Evolutionary conservation across 1,284 basidiomycete species (phyloP), one percentile per base, ranked within the genome.

Genomic region (Leccinum solheimii): DNA sequence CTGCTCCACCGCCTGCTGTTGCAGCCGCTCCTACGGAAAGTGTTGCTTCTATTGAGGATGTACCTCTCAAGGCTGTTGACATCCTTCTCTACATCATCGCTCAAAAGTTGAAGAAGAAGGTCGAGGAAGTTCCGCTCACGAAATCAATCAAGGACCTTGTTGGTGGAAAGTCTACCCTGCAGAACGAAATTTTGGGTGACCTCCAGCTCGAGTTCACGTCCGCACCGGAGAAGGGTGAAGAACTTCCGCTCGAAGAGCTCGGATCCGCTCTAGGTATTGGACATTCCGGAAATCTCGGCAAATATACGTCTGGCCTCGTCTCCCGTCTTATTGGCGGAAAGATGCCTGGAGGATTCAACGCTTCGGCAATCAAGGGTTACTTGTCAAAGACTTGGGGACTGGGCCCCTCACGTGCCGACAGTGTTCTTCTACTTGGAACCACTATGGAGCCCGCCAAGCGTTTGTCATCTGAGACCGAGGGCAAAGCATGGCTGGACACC

Each of bases 111-210:
- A 99, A 99, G 89, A 99, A 98, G 83, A 86, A 82, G 64, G 84
- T 95, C 40, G 84, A 89, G 58, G 97, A 98, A 69, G 82, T 99
- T 59, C 91, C 95, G 3, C 82, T 95, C n/a, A 85, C 87, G 66
- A 99, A 99, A 78, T 92, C 95, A 1, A 96, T 99, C 83, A 98
- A 98, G 79, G 97, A 99, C 73, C 90, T 98, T 63, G 95, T 98
- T 57, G 95, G 95, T 49, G 97, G 97, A 68, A 99, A 99, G 80
- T 98, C 96, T 26, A 98, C 97, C 1, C 81, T 99, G 61, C 95
- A 97, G 78, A 98, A 98, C 76, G 96, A 98, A 77, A 96, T 98
- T 65, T 81, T 98, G 54, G 95, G 95, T 57, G 94, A 97, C 75
- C 83, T 97, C 30, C 92, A 96, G 72, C 85, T 92, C 69, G 94